Percentiles rank a stretch among this genome's conserved stretches.
Evolutionary conservation across 2,329 filamentous ascomycete species (phyloP).

Genomic region (Leptographium wingfieldii): DNA sequence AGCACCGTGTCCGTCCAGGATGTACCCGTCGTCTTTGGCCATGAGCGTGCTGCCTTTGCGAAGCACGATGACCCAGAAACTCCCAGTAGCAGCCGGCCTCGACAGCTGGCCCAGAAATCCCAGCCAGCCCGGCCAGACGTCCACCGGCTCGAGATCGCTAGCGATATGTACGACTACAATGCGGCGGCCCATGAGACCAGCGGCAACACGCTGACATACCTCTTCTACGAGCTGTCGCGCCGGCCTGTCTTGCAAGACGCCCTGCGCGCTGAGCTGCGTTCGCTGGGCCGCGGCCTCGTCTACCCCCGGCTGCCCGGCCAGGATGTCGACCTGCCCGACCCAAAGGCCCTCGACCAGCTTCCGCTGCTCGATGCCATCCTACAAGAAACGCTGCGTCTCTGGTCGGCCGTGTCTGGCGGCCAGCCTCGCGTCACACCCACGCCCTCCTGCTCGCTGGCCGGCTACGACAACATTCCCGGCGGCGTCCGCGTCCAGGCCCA

Average conservation of each 20-base stretch:
- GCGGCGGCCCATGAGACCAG: slow-evolving; percentile 5
- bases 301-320: not conserved
- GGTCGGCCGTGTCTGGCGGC: not conserved
- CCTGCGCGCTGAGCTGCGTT: slow-evolving; percentile 1
- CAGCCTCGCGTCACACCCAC: not conserved
- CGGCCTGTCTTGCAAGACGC: not conserved
- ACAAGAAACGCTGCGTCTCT: slow-evolving; percentile 1
- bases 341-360: not conserved
- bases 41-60: not conserved
- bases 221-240: slow-evolving; percentile 3
- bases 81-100: not conserved
- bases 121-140: not conserved
- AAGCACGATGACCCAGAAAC: not conserved
- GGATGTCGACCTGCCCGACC: not conserved
- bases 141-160: not conserved
- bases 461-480: not conserved
- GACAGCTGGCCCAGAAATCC: no score
- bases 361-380: slow-evolving; percentile 3
- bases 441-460: not conserved
- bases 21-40: not conserved
- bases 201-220: slow-evolving; percentile 4
- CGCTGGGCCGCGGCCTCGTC: not conserved
- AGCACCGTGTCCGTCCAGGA: not conserved
- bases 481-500: not conserved
- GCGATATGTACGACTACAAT: slow-evolving; percentile 2